Evolutionary conservation across 108 stramenopile genomes (phyloP).

Genomic region (Thalassiosira profunda): DNA sequence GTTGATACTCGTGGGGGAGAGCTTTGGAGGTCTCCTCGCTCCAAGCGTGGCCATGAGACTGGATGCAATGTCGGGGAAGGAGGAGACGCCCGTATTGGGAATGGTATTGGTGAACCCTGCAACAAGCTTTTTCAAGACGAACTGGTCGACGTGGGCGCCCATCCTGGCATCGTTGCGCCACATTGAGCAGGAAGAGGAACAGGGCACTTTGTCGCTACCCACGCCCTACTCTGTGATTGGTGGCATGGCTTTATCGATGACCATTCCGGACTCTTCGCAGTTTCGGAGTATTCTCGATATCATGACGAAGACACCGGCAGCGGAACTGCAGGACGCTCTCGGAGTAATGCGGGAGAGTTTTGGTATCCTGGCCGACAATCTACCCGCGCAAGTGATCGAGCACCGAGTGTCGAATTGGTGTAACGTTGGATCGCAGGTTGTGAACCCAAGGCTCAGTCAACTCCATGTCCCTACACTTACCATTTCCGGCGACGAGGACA

Average conservation of each 20-base stretch:
- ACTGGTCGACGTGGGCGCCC: slow-evolving; percentile 75
- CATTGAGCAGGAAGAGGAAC: slow-evolving; percentile 36
- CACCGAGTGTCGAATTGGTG: slow-evolving; percentile 83
- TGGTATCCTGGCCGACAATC: slow-evolving; percentile 55
- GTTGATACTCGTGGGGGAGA: slow-evolving; percentile 85
- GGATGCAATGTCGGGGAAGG: slow-evolving; percentile 12
- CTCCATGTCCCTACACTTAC: slow-evolving; percentile 75
- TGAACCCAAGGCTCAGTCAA: slow-evolving; percentile 56
- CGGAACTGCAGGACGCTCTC: too few species aligned
- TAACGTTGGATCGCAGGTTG: slow-evolving; percentile 62
- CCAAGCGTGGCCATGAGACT: slow-evolving; percentile 70
- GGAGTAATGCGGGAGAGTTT: slow-evolving; percentile 49
- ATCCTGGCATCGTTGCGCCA: slow-evolving; percentile 61
- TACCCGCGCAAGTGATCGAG: slow-evolving; percentile 66
- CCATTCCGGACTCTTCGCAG: slow-evolving; percentile 68
- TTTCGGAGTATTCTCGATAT: slow-evolving; percentile 54
- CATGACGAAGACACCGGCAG: too few species aligned
- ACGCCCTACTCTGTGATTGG: slow-evolving; percentile 77
- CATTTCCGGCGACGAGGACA: slow-evolving; percentile 77
- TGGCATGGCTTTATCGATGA: slow-evolving; percentile 55
- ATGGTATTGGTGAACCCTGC: slow-evolving; percentile 92
- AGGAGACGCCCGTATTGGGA: slow-evolving; percentile 45
- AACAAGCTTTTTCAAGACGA: slow-evolving; percentile 84
- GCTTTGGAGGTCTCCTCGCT: slow-evolving; percentile 87
- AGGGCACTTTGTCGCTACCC: slow-evolving; percentile 40